phyloP scores from a whole-genome alignment of 371 early-diverging fungal species.

The Rhizopus sp. region DNA sequence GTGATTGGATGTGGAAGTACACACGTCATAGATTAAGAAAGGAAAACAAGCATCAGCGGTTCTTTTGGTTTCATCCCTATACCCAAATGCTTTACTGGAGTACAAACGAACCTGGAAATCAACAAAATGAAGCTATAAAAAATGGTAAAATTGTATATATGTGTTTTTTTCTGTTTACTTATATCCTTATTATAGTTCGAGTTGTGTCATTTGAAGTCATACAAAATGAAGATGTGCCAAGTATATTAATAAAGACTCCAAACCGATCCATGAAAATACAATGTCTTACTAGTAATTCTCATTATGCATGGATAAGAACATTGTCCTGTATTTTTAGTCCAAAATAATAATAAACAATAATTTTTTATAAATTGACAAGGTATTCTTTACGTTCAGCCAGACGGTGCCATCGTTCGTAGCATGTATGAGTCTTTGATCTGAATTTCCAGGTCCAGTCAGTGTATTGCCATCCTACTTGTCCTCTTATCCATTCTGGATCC shows the following conservation, averaged over 20 bases:
- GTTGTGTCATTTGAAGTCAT: constrained; percentile 51
- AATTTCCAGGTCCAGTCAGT: constrained; percentile 16
- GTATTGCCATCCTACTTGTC: constrained; percentile 23
- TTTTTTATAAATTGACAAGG: not conserved
- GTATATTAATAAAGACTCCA: constrained; percentile 59
- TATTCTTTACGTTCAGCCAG: constrained; percentile 21
- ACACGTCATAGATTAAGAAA: constrained; percentile 59
- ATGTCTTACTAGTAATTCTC: constrained; percentile 55
- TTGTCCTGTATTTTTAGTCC: not conserved
- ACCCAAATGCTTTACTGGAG: constrained; percentile 75
- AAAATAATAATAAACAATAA: not conserved
- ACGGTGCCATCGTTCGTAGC: constrained; percentile 20
- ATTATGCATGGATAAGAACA: constrained; percentile 56
- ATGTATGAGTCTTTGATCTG: constrained; percentile 13
- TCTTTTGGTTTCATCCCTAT: constrained; percentile 79
- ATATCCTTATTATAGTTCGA: constrained; percentile 25
- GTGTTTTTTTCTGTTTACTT: not conserved
- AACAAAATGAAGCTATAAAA: constrained; percentile 42
- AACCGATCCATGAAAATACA: constrained; percentile 61
- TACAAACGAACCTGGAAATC: constrained; percentile 58
- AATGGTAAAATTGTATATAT: constrained; percentile 32
- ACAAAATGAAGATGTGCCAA: constrained; percentile 25
- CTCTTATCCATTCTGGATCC: constrained; percentile 20
- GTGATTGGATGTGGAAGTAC: constrained; percentile 71
- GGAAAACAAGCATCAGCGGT: constrained; percentile 67